Conservation (phyloP, 768 basidiomycete genomes). For the Trametes coccinea region DNA sequence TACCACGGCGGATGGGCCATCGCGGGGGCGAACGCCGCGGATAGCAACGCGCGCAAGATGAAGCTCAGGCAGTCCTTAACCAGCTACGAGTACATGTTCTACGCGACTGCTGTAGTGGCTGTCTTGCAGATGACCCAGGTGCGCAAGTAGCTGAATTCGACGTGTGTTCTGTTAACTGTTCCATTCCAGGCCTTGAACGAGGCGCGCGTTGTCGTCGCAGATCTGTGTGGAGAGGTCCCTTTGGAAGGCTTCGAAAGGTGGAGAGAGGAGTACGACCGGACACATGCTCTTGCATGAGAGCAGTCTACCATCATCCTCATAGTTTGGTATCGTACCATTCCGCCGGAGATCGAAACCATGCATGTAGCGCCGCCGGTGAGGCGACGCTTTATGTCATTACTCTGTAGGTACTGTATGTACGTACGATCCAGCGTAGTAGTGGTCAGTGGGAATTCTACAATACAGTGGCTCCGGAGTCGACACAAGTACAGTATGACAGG, state of each 20-base stretch:
- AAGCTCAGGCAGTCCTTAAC: constrained; percentile 21
- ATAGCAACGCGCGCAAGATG: neutral
- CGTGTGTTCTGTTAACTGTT: neutral
- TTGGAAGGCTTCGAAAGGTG: constrained; percentile 41
- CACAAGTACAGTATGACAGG: too few species aligned
- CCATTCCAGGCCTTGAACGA: constrained; percentile 37
- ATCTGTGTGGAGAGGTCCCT: constrained; percentile 44
- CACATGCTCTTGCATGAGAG: constrained; percentile 4
- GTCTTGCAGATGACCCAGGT: constrained; percentile 41
- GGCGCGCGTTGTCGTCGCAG: constrained; percentile 36
- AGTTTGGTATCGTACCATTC: neutral
- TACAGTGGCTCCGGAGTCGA: too few species aligned
- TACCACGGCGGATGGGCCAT: constrained; percentile 39
- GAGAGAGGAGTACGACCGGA: constrained; percentile 39
- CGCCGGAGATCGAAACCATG: too few species aligned
- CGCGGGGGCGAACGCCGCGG: neutral
- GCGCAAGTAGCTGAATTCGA: neutral
- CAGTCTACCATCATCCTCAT: neutral
- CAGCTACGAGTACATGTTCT: constrained; percentile 39
- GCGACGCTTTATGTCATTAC: too few species aligned
- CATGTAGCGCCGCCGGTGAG: too few species aligned
- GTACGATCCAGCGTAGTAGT: too few species aligned
- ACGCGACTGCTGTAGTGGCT: constrained; percentile 41
- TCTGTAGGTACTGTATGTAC: too few species aligned
- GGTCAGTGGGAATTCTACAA: too few species aligned